phyloP scores from a whole-genome alignment of 345 rosid genomes.

The Eutrema japonicum region DNA sequence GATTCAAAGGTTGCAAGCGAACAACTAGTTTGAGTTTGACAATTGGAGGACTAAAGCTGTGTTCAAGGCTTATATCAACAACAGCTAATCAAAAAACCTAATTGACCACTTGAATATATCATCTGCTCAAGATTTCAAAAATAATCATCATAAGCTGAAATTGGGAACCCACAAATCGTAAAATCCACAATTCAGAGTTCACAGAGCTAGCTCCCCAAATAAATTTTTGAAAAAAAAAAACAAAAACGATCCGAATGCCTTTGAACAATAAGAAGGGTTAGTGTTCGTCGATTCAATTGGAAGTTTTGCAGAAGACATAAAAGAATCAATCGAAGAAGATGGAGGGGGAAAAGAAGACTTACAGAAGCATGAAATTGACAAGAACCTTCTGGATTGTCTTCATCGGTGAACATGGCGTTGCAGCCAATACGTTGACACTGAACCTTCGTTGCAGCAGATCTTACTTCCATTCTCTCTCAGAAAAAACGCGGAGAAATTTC shows the following conservation, averaged over 20 bases:
- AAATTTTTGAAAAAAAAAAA: too few species aligned
- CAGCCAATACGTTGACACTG: slow-evolving; percentile 95
- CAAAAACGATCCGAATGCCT: too few species aligned
- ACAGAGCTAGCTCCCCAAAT: too few species aligned
- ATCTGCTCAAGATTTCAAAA: not conserved
- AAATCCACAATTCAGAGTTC: not conserved
- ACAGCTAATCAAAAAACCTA: not conserved
- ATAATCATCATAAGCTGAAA: not conserved
- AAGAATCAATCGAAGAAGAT: not conserved
- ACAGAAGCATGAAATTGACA: slow-evolving; percentile 81
- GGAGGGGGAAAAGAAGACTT: slow-evolving; percentile 39
- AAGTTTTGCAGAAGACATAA: too few species aligned
- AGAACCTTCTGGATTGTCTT: slow-evolving; percentile 83
- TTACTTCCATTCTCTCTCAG: slow-evolving; percentile 47
- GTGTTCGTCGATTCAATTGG: too few species aligned
- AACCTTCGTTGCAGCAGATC: slow-evolving; percentile 47
- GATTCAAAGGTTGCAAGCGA: not conserved
- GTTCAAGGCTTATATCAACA: slow-evolving; percentile 1
- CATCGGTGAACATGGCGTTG: slow-evolving; percentile 75
- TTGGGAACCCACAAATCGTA: not conserved
- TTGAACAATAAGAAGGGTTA: too few species aligned
- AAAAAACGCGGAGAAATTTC: not conserved
- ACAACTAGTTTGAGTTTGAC: not conserved
- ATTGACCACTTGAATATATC: not conserved
- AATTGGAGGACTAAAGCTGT: not conserved